These are phyloP conservation scores for Thraustochytrium sp. DNA, from an alignment of 352 stramenopile species.

Conservation along the genomic window DNA sequence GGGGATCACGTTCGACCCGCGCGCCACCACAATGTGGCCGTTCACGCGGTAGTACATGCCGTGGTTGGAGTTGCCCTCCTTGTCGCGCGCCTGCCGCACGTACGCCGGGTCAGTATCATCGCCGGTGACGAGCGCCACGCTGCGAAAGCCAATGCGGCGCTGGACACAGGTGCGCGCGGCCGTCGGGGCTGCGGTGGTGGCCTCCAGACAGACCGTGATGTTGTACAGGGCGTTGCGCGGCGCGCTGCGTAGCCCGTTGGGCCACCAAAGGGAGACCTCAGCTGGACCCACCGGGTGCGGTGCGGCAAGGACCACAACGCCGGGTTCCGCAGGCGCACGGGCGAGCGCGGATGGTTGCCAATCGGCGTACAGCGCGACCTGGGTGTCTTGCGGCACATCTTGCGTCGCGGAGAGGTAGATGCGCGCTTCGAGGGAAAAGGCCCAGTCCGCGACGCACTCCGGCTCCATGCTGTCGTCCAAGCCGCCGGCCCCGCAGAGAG, in stretches of 20 bases:
- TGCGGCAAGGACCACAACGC: not conserved
- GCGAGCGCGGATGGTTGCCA: too few relatives aligned
- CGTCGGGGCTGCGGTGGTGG: not conserved
- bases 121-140: slow-evolving; percentile 32
- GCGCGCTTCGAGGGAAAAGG: not conserved
- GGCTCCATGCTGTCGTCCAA: not conserved
- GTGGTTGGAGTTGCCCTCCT: slow-evolving; percentile 43
- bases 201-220: not conserved
- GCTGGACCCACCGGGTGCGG: not conserved
- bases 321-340: not conserved
- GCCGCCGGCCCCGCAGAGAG: not conserved
- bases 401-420: not conserved
- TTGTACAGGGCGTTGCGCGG: slow-evolving; percentile 8
- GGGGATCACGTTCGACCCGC: slow-evolving; percentile 60
- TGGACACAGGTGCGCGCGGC: not conserved
- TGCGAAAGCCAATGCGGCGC: slow-evolving; percentile 30
- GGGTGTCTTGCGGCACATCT: not conserved
- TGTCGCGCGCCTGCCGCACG: not conserved
- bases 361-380: not conserved
- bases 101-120: slow-evolving; percentile 37
- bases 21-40: slow-evolving; percentile 50
- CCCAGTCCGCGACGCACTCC: not conserved
- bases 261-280: slow-evolving; percentile 21
- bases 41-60: slow-evolving; percentile 60
- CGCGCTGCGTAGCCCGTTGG: not conserved